Percentiles rank a stretch among this genome's conserved stretches.
Evolutionary conservation across 345 rosid species (phyloP).

Genomic region (Citrus maxima): DNA sequence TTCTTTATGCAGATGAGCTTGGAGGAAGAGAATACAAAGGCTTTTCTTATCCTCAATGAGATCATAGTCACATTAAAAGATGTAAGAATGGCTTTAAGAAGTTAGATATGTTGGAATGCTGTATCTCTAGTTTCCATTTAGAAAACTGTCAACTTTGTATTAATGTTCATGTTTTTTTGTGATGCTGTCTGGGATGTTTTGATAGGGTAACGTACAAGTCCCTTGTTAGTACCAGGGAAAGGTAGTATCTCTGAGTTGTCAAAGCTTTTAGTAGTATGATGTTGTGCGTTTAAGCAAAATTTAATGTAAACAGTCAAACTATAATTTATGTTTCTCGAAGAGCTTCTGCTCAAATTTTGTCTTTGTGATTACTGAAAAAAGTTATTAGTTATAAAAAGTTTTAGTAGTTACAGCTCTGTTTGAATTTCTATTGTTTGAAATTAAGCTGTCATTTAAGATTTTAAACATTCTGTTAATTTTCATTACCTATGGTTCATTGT

Average conservation of each 20-base stretch:
- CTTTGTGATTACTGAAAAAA: background rate
- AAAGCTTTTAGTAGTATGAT: background rate
- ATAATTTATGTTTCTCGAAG: background rate
- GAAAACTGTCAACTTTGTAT: background rate
- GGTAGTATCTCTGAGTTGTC: background rate
- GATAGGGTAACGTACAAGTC: background rate
- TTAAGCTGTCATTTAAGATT: background rate
- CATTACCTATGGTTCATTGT: background rate
- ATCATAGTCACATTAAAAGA: conserved; percentile 79
- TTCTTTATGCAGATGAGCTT: conserved; percentile 51
- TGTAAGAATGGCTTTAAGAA: conserved; percentile 43
- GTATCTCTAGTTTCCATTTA: conserved; percentile 1
- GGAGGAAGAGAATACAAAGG: conserved; percentile 70
- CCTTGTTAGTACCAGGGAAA: background rate
- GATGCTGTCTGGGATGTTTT: background rate
- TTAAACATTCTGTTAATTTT: background rate
- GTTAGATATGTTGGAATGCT: background rate
- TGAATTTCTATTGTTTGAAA: background rate
- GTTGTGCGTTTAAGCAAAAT: background rate
- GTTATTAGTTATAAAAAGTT: background rate
- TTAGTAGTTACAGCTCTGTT: background rate
- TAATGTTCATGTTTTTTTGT: background rate
- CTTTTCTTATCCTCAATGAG: conserved; percentile 86
- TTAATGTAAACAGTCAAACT: background rate
- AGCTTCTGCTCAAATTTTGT: background rate